Percentiles rank a stretch among this genome's conserved stretches.
phyloP scores from a whole-genome alignment of 805 yeast genomes.

The Zygosaccharomyces siamensis region DNA sequence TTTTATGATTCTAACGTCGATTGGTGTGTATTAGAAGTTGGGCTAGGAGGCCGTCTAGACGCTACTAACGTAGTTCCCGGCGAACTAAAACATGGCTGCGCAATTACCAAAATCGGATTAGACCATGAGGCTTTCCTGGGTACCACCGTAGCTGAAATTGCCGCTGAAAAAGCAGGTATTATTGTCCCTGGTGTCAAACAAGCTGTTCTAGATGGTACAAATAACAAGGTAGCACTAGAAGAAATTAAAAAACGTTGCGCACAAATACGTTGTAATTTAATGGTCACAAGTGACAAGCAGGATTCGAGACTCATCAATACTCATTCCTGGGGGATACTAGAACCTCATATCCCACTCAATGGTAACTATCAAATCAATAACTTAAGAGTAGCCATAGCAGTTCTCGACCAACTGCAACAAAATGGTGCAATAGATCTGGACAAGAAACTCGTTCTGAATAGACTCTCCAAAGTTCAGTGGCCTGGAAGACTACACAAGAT shows the following conservation, averaged over 20 bases:
- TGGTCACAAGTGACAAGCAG: constrained; percentile 19
- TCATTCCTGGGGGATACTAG: constrained; percentile 30
- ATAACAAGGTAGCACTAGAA: constrained; percentile 46
- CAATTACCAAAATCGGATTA: constrained; percentile 76
- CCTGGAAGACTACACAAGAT: constrained; percentile 77
- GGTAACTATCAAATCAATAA: constrained; percentile 75
- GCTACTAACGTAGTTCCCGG: constrained; percentile 72
- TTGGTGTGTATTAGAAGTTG: constrained; percentile 87
- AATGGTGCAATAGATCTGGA: constrained; percentile 31
- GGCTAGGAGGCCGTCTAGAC: constrained; percentile 85
- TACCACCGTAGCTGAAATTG: constrained; percentile 56
- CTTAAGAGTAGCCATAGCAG: constrained; percentile 58
- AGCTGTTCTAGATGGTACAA: constrained; percentile 69
- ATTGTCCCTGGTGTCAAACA: constrained; percentile 46
- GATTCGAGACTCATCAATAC: constrained; percentile 20
- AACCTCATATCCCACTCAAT: constrained; percentile 48
- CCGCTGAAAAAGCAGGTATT: constrained; percentile 82
- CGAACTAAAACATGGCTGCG: constrained; percentile 53
- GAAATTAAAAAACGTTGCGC: constrained; percentile 42
- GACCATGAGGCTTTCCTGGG: constrained; percentile 86
- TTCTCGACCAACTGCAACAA: constrained; percentile 40
- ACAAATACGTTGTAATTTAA: constrained; percentile 29
- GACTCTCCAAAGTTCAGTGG: constrained; percentile 62
- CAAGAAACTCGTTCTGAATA: constrained; percentile 39
- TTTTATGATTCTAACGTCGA: constrained; percentile 58